Percentiles rank a stretch among this genome's conserved stretches.
Evolutionary conservation across 495 filamentous ascomycete genomes (phyloP).

Genomic region (Penicillium dipodomyicola): DNA sequence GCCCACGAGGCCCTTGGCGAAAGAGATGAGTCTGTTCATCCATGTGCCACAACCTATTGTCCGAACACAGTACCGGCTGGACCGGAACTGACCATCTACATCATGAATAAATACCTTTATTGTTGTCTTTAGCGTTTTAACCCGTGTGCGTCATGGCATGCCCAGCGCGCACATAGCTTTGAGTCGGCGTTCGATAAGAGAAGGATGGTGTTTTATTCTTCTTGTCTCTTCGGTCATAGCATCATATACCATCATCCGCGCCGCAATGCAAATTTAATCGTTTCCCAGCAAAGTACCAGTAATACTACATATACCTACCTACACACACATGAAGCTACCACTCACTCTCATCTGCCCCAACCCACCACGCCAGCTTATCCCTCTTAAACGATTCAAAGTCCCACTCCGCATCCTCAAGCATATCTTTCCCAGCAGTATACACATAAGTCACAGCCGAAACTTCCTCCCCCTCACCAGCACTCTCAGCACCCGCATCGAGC

Average conservation of each 20-base stretch:
- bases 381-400: constrained; percentile 71
- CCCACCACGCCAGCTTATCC: constrained; percentile 63
- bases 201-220: background rate
- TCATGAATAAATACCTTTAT: background rate
- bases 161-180: background rate
- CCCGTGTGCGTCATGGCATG: background rate
- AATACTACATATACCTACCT: background rate
- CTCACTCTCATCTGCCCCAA: constrained; percentile 38
- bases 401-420: constrained; percentile 72
- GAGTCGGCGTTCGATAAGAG: background rate
- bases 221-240: constrained; percentile 6
- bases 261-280: background rate
- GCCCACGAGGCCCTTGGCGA: constrained; percentile 3
- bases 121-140: constrained; percentile 4
- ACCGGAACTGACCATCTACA: background rate
- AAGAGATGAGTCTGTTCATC: background rate
- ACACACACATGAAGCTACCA: constrained; percentile 22
- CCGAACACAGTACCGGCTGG: background rate
- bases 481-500: constrained; percentile 32
- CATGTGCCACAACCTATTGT: background rate
- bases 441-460: constrained; percentile 75
- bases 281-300: background rate
- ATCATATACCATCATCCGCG: constrained; percentile 32
- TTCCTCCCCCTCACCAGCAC: constrained; percentile 46
- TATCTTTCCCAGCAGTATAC: constrained; percentile 47